phyloP scores from a whole-genome alignment of 2,329 filamentous ascomycete species.

The Colletotrichum sp. region DNA sequence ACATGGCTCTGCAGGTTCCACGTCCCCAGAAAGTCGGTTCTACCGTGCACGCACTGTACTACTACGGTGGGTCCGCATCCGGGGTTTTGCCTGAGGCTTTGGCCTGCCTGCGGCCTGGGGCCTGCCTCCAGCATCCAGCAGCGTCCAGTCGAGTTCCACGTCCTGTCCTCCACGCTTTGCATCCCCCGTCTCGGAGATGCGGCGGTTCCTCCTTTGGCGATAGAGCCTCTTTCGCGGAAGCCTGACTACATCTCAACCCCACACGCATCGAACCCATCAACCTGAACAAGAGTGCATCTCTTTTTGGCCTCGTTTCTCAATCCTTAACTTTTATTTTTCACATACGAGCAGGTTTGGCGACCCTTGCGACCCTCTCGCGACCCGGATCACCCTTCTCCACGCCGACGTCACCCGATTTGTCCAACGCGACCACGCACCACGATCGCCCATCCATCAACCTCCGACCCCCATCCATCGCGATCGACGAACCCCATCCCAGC shows the following conservation, averaged over 20 bases:
- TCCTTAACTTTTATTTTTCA: not conserved
- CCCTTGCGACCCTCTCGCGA: not conserved
- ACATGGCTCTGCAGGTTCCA: not conserved
- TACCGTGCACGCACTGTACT: not conserved
- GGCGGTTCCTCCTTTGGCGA: conserved; percentile 11
- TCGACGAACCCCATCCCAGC: not conserved
- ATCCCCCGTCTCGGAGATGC: conserved; percentile 16
- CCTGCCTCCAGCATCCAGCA: not conserved
- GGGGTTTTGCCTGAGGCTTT: conserved; percentile 20
- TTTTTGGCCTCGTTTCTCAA: not conserved
- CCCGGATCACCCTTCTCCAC: not conserved
- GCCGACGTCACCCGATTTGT: conserved; percentile 17
- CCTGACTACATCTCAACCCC: conserved; percentile 22
- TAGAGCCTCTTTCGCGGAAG: conserved; percentile 14
- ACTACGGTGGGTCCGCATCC: not conserved
- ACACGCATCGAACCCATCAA: conserved; percentile 16
- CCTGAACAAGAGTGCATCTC: conserved; percentile 10
- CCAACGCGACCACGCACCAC: conserved; percentile 1
- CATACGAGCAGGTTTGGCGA: not conserved
- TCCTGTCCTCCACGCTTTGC: conserved; percentile 5
- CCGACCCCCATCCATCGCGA: not conserved
- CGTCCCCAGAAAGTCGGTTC: not conserved
- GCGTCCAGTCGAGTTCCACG: not conserved
- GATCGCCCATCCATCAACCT: not conserved
- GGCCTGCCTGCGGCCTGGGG: not conserved